phyloP scores from a whole-genome alignment of 495 filamentous ascomycete genomes.

The Ramalina intermedia region DNA sequence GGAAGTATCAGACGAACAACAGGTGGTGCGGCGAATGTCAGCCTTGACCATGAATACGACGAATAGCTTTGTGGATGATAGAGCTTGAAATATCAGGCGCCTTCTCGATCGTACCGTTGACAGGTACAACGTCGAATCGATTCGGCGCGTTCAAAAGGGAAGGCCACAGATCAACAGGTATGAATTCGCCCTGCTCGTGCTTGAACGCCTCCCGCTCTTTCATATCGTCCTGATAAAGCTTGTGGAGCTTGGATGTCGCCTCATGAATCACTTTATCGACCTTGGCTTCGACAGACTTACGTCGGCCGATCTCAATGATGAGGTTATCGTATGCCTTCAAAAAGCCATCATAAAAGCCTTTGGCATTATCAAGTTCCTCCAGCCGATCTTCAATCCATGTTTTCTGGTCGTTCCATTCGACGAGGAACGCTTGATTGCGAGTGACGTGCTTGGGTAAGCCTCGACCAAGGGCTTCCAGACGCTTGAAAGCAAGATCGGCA shows the following conservation, averaged over 20 bases:
- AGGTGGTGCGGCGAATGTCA: neutral
- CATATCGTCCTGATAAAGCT: conserved; percentile 59
- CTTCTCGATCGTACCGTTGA: conserved; percentile 17
- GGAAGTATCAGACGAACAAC: neutral
- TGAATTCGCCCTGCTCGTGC: conserved; percentile 65
- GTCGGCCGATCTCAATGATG: conserved; percentile 64
- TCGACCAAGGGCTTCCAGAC: conserved; percentile 50
- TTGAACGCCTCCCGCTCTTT: conserved; percentile 65
- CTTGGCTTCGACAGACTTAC: conserved; percentile 53
- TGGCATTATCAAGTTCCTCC: conserved; percentile 56
- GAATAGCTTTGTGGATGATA: conserved; percentile 15
- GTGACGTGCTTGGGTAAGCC: conserved; percentile 53
- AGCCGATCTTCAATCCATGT: conserved; percentile 50
- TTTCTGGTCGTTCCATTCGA: conserved; percentile 62
- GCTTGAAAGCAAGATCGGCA: conserved; percentile 42
- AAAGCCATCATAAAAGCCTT: conserved; percentile 71
- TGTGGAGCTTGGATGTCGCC: conserved; percentile 58
- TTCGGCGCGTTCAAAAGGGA: conserved; percentile 47
- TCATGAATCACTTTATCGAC: conserved; percentile 61
- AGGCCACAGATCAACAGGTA: conserved; percentile 85
- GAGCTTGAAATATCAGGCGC: conserved; percentile 16
- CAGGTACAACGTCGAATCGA: conserved; percentile 37
- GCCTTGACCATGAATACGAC: conserved; percentile 6
- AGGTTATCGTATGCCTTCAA: conserved; percentile 69
- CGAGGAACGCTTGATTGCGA: conserved; percentile 54